Conservation (phyloP, 2,329 filamentous ascomycete species). For the Monilinia polystroma region DNA sequence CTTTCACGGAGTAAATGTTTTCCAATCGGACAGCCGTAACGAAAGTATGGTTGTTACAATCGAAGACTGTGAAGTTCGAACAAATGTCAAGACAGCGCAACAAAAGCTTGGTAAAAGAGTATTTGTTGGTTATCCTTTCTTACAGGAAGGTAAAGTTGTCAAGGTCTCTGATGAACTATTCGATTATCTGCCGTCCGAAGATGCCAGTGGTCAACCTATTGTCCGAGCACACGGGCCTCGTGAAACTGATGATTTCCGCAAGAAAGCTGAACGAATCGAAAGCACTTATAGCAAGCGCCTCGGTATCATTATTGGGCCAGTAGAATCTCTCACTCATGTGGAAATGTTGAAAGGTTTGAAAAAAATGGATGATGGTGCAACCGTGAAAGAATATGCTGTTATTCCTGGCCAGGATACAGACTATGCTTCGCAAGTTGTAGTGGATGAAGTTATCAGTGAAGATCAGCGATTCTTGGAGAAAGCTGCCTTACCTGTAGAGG, state of each 20-base stretch:
- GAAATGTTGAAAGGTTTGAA: slow-evolving; percentile 89
- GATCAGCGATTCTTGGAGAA: slow-evolving; percentile 93
- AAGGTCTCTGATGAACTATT: slow-evolving; percentile 93
- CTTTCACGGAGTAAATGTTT: slow-evolving; percentile 89
- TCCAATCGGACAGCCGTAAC: slow-evolving; percentile 93
- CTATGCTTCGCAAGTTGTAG: slow-evolving; percentile 87
- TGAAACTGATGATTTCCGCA: slow-evolving; percentile 80
- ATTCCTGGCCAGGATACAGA: slow-evolving; percentile 84
- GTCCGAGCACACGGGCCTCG: slow-evolving; percentile 69
- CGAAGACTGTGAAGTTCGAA: slow-evolving; percentile 68
- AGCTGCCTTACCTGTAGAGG: slow-evolving; percentile 79
- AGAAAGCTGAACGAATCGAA: slow-evolving; percentile 81
- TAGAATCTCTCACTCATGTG: slow-evolving; percentile 88
- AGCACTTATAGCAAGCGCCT: slow-evolving; percentile 86
- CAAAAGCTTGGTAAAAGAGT: slow-evolving; percentile 80
- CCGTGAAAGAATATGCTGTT: slow-evolving; percentile 87
- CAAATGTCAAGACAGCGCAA: slow-evolving; percentile 71
- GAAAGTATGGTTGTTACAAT: slow-evolving; percentile 94
- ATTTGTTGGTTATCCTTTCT: slow-evolving; percentile 90
- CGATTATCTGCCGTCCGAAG: slow-evolving; percentile 71
- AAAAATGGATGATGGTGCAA: slow-evolving; percentile 88
- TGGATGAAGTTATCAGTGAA: slow-evolving; percentile 85
- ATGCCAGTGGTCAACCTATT: slow-evolving; percentile 60
- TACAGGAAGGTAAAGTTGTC: slow-evolving; percentile 89
- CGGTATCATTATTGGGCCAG: slow-evolving; percentile 79